Evolutionary conservation across 176 grass and related monocot genomes (phyloP), one percentile per base, ranked within the genome.

Genomic region (Carex cristatella): DNA sequence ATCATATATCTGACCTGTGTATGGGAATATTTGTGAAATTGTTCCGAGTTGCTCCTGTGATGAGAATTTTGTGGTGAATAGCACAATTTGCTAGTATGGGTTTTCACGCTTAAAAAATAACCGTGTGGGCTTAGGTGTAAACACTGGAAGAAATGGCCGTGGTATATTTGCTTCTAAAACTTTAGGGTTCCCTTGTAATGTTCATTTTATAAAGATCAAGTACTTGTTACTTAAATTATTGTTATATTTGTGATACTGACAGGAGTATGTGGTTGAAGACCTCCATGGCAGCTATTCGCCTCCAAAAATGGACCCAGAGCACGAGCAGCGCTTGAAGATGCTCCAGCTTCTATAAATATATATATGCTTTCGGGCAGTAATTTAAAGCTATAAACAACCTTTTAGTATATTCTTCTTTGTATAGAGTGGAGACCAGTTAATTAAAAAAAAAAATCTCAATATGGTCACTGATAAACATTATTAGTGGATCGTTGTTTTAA

Each of bases 241-340:
- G 53, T 76, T 38, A 37, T 84, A 30, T 53, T 51, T 57, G 42
- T 57, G 16, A 84, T 58, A 12, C 65, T 6, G 81, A 74, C 87
- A 99, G 96, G 96, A 99, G 72, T 99, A 99, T 46, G 90, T 95
- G 16, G 93, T 99, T 78, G 91, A 95, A 85, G 96, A 99, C 33
- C 96, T 95, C 12, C 80, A 80, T 3, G 96, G 96, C 30, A 93
- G 69, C 75, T 99, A 99, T 81, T 86, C 90, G 0, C 61, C 88
- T 13, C 90, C 96, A 5, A 95, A 99, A 86, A 88, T 95, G 85
- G 96, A 99, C 65, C 85, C 90, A 0, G 93, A 95, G 83, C 93
- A 99, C 0, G 93, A 99, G 86, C 90, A 88, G 66, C 91, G 91
- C 35, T 81, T 99, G 65, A 95, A 91, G 67, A 91, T 92, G 90